phyloP scores from a whole-genome alignment of 345 rosid species.

The Aethionema arabicum region DNA sequence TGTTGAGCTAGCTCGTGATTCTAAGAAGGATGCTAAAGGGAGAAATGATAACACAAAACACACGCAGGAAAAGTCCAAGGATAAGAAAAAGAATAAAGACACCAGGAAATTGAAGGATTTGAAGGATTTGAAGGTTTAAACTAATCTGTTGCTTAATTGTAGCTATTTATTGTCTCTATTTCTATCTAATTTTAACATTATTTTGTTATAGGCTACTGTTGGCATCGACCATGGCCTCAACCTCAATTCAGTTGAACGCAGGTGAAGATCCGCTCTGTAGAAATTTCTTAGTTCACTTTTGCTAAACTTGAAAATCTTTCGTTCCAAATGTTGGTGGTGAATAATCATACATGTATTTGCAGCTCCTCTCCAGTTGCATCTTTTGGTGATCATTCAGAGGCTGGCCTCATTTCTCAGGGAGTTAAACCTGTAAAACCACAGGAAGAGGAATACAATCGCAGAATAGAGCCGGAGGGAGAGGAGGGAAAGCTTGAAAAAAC shows the following conservation, averaged over 20 bases:
- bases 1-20: constrained; percentile 90
- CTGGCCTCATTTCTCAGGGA: constrained; percentile 40
- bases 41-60: constrained; percentile 58
- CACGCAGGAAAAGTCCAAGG: constrained; percentile 73
- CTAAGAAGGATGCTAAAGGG: constrained; percentile 63
- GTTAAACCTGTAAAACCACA: constrained; percentile 54
- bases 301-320: constrained; percentile 23
- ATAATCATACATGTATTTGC: constrained; percentile 22
- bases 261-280: constrained; percentile 40
- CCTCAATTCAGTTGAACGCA: constrained; percentile 49
- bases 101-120: constrained; percentile 67
- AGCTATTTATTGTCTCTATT: constrained; percentile 11
- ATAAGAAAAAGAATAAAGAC: constrained; percentile 77
- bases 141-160: constrained; percentile 10
- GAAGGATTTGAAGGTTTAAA: constrained; percentile 72
- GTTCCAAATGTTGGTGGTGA: background rate
- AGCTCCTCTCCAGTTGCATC: constrained; percentile 61
- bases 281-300: background rate
- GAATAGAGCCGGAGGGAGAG: constrained; percentile 83
- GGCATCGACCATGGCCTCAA: constrained; percentile 47
- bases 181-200: constrained; percentile 16
- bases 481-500: constrained; percentile 87
- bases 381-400: constrained; percentile 54
- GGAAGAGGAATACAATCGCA: constrained; percentile 75
- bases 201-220: constrained; percentile 48